Conservation (phyloP, 208 protist species). For the Herpetomonas samuelpessoai region DNA sequence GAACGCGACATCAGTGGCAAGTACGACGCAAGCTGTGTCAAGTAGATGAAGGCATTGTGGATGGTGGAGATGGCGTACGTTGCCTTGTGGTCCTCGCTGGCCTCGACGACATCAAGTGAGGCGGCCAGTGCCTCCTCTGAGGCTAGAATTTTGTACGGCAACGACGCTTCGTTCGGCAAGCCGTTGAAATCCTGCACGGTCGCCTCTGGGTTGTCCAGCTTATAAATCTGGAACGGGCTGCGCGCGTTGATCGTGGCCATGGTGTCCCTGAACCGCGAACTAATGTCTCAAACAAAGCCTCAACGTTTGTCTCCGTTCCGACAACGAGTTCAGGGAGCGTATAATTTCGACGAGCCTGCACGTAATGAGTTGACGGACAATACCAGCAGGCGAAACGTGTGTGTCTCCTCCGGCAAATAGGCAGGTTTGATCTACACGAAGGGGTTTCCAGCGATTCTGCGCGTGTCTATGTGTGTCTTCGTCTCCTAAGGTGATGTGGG, state of each 20-base stretch:
- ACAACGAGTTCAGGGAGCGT: no score
- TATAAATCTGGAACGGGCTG: slow-evolving; percentile 82
- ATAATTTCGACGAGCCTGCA: no score
- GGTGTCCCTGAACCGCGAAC: no score
- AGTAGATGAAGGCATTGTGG: slow-evolving; percentile 46
- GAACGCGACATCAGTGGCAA: slow-evolving; percentile 49
- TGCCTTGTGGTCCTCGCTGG: slow-evolving; percentile 12
- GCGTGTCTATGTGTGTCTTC: no score
- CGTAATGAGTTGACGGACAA: no score
- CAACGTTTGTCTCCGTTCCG: no score
- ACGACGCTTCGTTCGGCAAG: slow-evolving; percentile 43
- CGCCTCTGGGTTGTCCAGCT: slow-evolving; percentile 20
- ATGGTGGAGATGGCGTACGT: slow-evolving; percentile 58
- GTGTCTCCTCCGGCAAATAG: no score
- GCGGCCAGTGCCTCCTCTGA: slow-evolving; percentile 58
- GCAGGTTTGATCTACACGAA: no score
- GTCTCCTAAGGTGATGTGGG: no score
- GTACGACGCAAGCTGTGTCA: slow-evolving; percentile 57
- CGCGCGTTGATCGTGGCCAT: slow-evolving; percentile 51
- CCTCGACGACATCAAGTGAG: slow-evolving; percentile 52
- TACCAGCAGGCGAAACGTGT: no score
- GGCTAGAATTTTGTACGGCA: slow-evolving; percentile 72
- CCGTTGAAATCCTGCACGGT: slow-evolving; percentile 55
- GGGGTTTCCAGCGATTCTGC: no score
- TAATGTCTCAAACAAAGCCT: no score